Base-by-base conservation (phyloP, 2,329 filamentous ascomycete genomes). In the Onygena corvina region DNA sequence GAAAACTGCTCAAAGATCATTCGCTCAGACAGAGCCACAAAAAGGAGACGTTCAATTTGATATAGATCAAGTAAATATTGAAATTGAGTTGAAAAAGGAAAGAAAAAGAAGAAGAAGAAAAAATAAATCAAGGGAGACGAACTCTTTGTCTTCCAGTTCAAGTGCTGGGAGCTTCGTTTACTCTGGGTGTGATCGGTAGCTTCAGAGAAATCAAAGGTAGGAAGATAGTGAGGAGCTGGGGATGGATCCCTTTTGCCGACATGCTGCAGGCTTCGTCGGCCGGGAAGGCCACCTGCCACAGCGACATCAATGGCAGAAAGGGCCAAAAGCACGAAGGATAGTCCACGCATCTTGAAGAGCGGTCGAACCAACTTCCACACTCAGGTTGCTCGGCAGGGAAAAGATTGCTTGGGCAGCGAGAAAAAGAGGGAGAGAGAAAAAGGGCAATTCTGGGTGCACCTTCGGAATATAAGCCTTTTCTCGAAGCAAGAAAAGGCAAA, bases 121-220 rank as follows among this genome's bases (percentile, higher is more conserved):
- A 4, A 12, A 18, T 12, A n/a, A n/a, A n/a, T n/a, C n/a, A n/a
- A 25, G n/a, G 5, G 27, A 9, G n/a, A 21, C 51, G 7, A 50
- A 53, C 51, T 46, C 16, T 42, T 31, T 7, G 51, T 53, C 33
- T 50, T 53, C 21, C 12, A 9, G 46, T 50, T 53, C 45, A 53
- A 20, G 14, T 33, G 49, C n/a, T n/a, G n/a, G 8, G 40, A 38
- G 21, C 30, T 34, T 16, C 31, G 20, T 21, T 49, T 49, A 8
- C 18, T 3, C 9, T 21, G 11, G 9, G 31, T 23, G 33, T n/a
- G 11, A 5, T 3, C 18, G 9, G 38, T 11, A 8, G n/a, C 5
- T n/a, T 5, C 31, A 9, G 33, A 20, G 11, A 30, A 29, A n/a
- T 40, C 31, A 3, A 29, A 20, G n/a, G 12, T 14, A 30, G 25